Evolutionary conservation across 2,329 filamentous ascomycete genomes (phyloP).

Genomic region (Ceratocystis lukuohia): DNA sequence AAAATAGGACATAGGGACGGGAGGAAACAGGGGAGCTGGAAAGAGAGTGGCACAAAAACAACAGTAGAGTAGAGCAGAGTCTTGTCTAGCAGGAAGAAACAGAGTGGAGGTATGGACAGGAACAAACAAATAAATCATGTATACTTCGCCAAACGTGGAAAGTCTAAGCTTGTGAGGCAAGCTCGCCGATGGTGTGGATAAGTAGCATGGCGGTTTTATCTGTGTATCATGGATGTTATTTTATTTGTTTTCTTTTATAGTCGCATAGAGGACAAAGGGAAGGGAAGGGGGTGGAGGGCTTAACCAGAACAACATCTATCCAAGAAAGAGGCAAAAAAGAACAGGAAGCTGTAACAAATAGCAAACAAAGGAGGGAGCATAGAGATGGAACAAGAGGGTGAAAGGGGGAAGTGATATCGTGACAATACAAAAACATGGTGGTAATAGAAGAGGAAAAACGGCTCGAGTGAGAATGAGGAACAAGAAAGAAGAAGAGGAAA

Average conservation of each 20-base stretch:
- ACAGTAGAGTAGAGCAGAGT: neutral
- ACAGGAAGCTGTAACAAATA: neutral
- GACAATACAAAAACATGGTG: neutral
- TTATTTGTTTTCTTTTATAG: neutral
- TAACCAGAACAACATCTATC: neutral
- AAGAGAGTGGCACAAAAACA: neutral
- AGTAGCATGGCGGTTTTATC: neutral
- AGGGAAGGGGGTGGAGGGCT: neutral
- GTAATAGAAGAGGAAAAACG: conserved; percentile 5
- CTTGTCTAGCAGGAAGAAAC: neutral
- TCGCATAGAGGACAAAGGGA: neutral
- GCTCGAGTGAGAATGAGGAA: neutral
- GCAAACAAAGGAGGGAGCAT: neutral
- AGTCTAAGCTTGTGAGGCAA: neutral
- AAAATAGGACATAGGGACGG: neutral
- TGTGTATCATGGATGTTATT: neutral
- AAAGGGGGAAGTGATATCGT: neutral
- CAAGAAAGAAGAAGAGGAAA: neutral
- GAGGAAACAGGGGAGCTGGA: neutral
- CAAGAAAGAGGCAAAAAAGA: neutral
- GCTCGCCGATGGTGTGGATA: neutral
- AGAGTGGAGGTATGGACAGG: no score
- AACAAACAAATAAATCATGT: neutral
- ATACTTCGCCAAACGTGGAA: neutral
- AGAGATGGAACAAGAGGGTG: neutral